A percentile compares a stretch with the other conserved stretches of the same genome.
Conservation (phyloP, 371 early-diverging fungal genomes). For the Syncephalastrum sp. region DNA sequence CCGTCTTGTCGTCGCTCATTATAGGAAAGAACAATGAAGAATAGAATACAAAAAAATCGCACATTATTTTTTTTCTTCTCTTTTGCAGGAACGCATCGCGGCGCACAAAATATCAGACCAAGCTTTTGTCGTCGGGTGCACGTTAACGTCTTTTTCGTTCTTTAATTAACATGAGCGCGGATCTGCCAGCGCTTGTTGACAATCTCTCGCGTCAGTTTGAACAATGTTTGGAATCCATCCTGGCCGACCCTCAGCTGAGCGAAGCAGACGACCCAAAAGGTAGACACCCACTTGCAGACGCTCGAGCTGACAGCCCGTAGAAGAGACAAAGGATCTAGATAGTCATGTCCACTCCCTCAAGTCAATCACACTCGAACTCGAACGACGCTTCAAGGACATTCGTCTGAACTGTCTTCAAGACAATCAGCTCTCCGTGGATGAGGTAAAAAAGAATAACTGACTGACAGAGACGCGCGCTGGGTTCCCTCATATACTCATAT, state of each 20-base stretch:
- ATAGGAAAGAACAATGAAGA: not conserved
- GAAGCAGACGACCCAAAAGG: constrained; percentile 1
- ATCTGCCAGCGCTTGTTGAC: constrained; percentile 13
- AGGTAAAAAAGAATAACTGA: constrained; percentile 20
- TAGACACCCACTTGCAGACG: constrained; percentile 1
- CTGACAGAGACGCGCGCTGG: too few species aligned
- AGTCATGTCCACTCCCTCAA: constrained; percentile 17
- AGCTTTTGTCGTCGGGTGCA: too few species aligned
- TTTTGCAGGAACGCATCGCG: too few species aligned
- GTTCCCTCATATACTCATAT: too few species aligned
- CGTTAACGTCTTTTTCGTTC: too few species aligned
- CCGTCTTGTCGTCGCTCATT: not conserved
- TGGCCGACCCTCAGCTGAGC: constrained; percentile 25
- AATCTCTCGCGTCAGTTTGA: constrained; percentile 28
- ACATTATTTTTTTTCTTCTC: too few species aligned
- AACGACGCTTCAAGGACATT: constrained; percentile 27
- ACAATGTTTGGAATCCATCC: constrained; percentile 29
- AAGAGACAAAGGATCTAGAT: constrained; percentile 8
- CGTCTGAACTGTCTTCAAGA: constrained; percentile 24
- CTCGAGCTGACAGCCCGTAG: not conserved
- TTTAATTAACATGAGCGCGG: too few species aligned
- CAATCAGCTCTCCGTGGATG: constrained; percentile 24
- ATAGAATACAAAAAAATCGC: too few species aligned
- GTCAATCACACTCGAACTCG: constrained; percentile 25
- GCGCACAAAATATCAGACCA: too few species aligned